Evolutionary conservation across 179 eudicot genomes (phyloP).

Genomic region (Silene noctiflora): DNA sequence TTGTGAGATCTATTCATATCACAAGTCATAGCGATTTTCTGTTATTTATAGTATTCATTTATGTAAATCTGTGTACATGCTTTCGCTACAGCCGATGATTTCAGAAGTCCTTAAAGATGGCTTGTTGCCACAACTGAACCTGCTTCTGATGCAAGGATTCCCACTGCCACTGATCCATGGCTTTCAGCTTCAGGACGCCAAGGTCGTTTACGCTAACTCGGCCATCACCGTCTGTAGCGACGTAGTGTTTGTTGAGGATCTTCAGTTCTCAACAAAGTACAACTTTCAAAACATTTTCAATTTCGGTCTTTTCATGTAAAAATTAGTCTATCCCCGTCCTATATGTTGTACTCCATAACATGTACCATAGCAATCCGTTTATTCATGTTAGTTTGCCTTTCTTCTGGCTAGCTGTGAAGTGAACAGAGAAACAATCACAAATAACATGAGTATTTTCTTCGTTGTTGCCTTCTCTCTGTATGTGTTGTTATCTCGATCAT

Average conservation of each 20-base stretch:
- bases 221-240: constrained; percentile 38
- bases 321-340: background rate
- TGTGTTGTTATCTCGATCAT: background rate
- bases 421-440: background rate
- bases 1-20: no score
- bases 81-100: constrained; percentile 36
- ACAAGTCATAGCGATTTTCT: background rate
- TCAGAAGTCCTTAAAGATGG: constrained; percentile 30
- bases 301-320: constrained; percentile 25
- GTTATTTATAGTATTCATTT: background rate
- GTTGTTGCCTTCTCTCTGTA: background rate
- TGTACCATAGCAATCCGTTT: background rate
- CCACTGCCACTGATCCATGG: constrained; percentile 45
- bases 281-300: constrained; percentile 19
- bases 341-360: background rate
- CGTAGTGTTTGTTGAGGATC: constrained; percentile 23
- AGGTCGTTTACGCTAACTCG: constrained; percentile 33
- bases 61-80: background rate
- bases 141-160: constrained; percentile 33
- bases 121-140: constrained; percentile 34
- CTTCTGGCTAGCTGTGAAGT: no score
- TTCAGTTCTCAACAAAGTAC: constrained; percentile 4
- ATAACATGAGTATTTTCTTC: background rate
- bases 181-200: constrained; percentile 36
- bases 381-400: background rate